Percentiles rank a stretch among this genome's conserved stretches.
Conservation (phyloP, 2,329 filamentous ascomycete genomes). For the Arthrobotrys conoides region DNA sequence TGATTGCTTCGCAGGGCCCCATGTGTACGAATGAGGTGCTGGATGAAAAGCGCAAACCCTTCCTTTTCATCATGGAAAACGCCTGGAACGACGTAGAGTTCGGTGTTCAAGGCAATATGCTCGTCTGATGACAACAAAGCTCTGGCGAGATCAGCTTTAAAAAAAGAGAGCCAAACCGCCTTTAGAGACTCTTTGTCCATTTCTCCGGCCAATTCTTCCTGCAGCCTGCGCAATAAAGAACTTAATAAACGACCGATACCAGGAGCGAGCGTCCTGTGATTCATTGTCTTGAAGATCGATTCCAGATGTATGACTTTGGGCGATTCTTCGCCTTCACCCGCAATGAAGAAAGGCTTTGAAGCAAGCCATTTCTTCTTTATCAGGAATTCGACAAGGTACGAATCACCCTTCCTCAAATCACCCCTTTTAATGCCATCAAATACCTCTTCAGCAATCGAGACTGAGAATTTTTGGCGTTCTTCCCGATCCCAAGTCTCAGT, state of each 20-base stretch:
- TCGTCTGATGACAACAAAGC: constrained; percentile 47
- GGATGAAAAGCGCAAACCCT: constrained; percentile 67
- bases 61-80: constrained; percentile 64
- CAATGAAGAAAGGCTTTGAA: constrained; percentile 65
- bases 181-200: constrained; percentile 4
- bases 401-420: constrained; percentile 51
- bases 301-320: constrained; percentile 69
- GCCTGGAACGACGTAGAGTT: constrained; percentile 53
- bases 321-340: constrained; percentile 65
- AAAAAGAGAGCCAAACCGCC: constrained; percentile 32
- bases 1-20: background rate
- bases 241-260: constrained; percentile 61
- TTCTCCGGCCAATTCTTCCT: constrained; percentile 21
- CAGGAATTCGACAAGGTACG: constrained; percentile 53
- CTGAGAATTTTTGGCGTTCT: constrained; percentile 26
- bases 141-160: constrained; percentile 36
- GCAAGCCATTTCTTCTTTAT: constrained; percentile 64
- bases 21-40: constrained; percentile 69
- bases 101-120: constrained; percentile 43
- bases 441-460: constrained; percentile 36
- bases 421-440: constrained; percentile 10
- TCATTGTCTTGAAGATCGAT: constrained; percentile 37
- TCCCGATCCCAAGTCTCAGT: constrained; percentile 27
- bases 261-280: constrained; percentile 62
- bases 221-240: constrained; percentile 38